A percentile compares a stretch with the other conserved stretches of the same genome.
Conservation (phyloP, 202 grass and related monocot species). For the Zizania palustris region DNA sequence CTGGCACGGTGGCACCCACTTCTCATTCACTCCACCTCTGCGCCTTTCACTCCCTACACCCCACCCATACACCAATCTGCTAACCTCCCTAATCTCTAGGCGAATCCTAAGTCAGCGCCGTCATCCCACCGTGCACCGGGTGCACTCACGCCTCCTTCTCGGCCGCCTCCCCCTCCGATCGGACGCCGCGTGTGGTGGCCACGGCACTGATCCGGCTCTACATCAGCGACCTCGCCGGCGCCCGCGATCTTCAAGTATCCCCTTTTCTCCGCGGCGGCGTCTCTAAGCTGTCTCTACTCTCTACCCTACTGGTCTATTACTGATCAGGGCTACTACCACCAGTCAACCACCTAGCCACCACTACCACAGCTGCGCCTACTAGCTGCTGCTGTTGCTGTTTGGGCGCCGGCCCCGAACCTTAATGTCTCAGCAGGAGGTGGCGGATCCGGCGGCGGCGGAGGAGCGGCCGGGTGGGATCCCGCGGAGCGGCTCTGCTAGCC, state of each 20-base stretch:
- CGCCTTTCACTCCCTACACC: background rate
- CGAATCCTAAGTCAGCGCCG: background rate
- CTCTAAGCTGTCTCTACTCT: background rate
- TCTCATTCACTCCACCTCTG: background rate
- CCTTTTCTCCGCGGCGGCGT: constrained; percentile 11
- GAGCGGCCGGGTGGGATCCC: constrained; percentile 43
- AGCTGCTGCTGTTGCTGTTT: background rate
- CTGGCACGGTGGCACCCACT: constrained; percentile 36
- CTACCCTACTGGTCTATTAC: background rate
- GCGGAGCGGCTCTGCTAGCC: constrained; percentile 70
- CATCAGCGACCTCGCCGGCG: constrained; percentile 44
- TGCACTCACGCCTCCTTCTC: background rate
- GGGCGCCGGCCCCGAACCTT: constrained; percentile 37
- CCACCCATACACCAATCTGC: rapidly evolving
- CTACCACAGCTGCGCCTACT: background rate
- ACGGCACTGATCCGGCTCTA: constrained; percentile 49
- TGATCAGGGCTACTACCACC: background rate
- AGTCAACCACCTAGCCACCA: background rate
- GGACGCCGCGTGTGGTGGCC: constrained; percentile 43
- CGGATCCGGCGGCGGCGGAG: constrained; percentile 36
- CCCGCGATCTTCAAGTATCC: constrained; percentile 26
- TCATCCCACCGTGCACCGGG: background rate
- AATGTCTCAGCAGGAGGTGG: constrained; percentile 59
- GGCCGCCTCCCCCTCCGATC: constrained; percentile 47
- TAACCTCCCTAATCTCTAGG: background rate